Evolutionary conservation across 2,329 filamentous ascomycete species (phyloP).

Genomic region (Calycina herbarum): DNA sequence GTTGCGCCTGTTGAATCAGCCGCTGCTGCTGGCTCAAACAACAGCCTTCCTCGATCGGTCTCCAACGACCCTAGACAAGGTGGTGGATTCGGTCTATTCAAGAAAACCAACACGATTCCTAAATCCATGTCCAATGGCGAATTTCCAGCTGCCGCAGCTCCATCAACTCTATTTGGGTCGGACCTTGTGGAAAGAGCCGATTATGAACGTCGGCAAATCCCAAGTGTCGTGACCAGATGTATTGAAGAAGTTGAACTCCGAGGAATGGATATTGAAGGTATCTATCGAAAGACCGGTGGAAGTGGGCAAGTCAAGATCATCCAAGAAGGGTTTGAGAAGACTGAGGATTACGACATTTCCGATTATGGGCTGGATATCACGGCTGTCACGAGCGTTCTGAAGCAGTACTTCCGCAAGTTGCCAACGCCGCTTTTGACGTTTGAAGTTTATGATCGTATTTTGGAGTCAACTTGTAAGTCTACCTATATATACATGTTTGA

Average conservation of each 20-base stretch:
- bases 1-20: constrained; percentile 53
- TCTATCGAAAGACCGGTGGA: constrained; percentile 96
- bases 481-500: constrained; percentile 20
- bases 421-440: constrained; percentile 88
- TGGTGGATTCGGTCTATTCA: constrained; percentile 69
- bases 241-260: constrained; percentile 95
- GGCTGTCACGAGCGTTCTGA: constrained; percentile 90
- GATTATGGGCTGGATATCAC: constrained; percentile 94
- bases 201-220: constrained; percentile 85
- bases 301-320: constrained; percentile 88
- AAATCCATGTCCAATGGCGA: constrained; percentile 50
- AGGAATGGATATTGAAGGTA: constrained; percentile 96
- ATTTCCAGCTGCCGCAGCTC: constrained; percentile 48
- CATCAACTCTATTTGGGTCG: constrained; percentile 76
- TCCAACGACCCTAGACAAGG: constrained; percentile 32
- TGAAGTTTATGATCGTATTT: constrained; percentile 84
- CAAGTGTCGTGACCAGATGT: constrained; percentile 86
- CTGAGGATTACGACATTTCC: constrained; percentile 85
- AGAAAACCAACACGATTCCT: constrained; percentile 44
- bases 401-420: constrained; percentile 95
- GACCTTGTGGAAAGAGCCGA: constrained; percentile 85
- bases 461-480: constrained; percentile 73
- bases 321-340: constrained; percentile 87
- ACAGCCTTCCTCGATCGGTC: constrained; percentile 28
- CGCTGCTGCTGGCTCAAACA: constrained; percentile 31